Conservation (phyloP, 1,284 basidiomycete genomes). For the Spongispora temasekensis region DNA sequence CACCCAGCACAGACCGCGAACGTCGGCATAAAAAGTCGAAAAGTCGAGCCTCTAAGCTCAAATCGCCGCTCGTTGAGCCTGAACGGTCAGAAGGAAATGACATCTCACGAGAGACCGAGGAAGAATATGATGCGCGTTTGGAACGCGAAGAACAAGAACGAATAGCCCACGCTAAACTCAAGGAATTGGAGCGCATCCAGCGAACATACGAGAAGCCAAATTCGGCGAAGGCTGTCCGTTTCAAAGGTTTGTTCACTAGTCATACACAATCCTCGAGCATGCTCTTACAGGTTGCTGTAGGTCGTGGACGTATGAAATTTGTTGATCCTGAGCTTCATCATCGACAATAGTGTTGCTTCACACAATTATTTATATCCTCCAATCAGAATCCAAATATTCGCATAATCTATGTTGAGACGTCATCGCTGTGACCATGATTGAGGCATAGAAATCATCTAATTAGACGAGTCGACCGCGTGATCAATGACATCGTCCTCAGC, state of each 20-base stretch:
- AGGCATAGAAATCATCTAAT: slow-evolving; percentile 25
- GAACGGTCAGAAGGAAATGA: slow-evolving; percentile 7
- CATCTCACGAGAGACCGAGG: slow-evolving; percentile 45
- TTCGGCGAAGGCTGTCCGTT: slow-evolving; percentile 50
- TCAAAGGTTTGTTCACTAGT: slow-evolving; percentile 50
- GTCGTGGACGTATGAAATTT: slow-evolving; percentile 68
- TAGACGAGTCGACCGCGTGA: slow-evolving; percentile 42
- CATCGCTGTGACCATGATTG: slow-evolving; percentile 11
- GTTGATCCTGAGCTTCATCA: slow-evolving; percentile 56
- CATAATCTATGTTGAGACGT: neutral
- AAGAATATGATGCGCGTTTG: slow-evolving; percentile 71
- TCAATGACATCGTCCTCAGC: slow-evolving; percentile 35
- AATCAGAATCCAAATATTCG: neutral
- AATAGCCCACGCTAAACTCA: slow-evolving; percentile 46
- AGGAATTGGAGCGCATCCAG: slow-evolving; percentile 53
- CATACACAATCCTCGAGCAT: neutral
- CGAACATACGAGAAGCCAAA: slow-evolving; percentile 39
- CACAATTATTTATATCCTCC: slow-evolving; percentile 5
- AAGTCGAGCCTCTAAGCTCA: slow-evolving; percentile 11
- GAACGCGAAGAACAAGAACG: slow-evolving; percentile 72
- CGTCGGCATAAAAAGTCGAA: slow-evolving; percentile 37
- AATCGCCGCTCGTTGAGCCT: slow-evolving; percentile 18
- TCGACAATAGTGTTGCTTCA: slow-evolving; percentile 16
- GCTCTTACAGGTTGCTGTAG: slow-evolving; percentile 29
- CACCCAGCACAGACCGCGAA: slow-evolving; percentile 29